Evolutionary conservation across 352 stramenopile genomes (phyloP), one percentile per base, ranked within the genome.

Genomic region (Globisporangium yorkense): DNA sequence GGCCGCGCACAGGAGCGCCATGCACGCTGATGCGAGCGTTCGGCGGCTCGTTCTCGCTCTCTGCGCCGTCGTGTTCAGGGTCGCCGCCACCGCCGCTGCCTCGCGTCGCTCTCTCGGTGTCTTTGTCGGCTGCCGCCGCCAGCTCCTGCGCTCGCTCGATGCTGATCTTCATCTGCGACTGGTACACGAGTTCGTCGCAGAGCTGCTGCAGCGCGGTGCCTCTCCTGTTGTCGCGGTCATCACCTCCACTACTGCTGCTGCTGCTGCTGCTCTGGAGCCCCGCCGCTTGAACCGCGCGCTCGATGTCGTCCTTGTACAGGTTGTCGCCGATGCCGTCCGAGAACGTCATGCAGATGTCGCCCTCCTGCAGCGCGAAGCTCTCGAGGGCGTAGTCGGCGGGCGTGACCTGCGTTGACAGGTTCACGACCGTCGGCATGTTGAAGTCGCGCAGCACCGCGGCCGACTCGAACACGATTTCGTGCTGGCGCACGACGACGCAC

Each of bases 321-420:
- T 93, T 93, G 56, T 93, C 84, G 56, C 73, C 78, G 41, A 93
- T 48, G 44, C 84, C 84, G 46, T 93, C 84, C 13, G 78, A 88
- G 56, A 93, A 91, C 2, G 78, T 88, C 15, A 93, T 60, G 64
- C 78, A 82, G 12, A 88, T 51, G 57, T 91, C 83, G 2, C 67
- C 62, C 12, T 77, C 51, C 43, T 73, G 68, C 4, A 93, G 54
- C 2, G 66, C 56, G 57, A 87, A 87, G 58, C 59, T 87, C 65
- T 93, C 77, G 46, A 93, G 75, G 3, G 88, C 68, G 41, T 87
- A 92, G 41, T 90, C 79, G 20, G 71, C 73, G 10, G 51, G 51
- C 51, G 73, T 56, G 46, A 89, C 63, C 27, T 79, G 65, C 16
- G 75, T 67, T 6, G 54, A 64, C 21, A 90, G 69, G 60, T 85